A percentile compares a stretch with the other conserved stretches of the same genome.
phyloP scores from a whole-genome alignment of 352 stramenopile species.

The Phytophthora europaea region DNA sequence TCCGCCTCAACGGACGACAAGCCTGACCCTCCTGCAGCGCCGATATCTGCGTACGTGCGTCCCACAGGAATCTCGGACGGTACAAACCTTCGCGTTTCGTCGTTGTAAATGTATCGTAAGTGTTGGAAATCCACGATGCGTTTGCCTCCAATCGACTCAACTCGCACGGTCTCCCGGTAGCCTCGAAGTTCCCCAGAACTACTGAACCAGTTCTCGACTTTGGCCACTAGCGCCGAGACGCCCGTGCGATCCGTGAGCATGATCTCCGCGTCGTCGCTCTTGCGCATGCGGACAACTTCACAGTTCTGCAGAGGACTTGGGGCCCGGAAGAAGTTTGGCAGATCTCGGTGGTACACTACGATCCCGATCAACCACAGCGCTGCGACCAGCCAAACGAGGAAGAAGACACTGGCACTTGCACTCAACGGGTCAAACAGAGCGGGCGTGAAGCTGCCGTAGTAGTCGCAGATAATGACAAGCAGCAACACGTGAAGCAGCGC shows the following conservation, averaged over 20 bases:
- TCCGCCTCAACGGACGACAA: slow-evolving; percentile 23
- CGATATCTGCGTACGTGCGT: slow-evolving; percentile 35
- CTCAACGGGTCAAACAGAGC: slow-evolving; percentile 37
- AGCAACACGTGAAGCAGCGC: slow-evolving; percentile 36
- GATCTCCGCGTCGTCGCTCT: slow-evolving; percentile 42
- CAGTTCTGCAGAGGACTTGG: slow-evolving; percentile 34
- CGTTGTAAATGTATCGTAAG: slow-evolving; percentile 56
- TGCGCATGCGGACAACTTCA: slow-evolving; percentile 48
- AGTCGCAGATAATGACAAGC: slow-evolving; percentile 49
- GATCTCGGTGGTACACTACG: slow-evolving; percentile 28
- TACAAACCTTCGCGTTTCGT: slow-evolving; percentile 35
- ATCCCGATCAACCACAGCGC: slow-evolving; percentile 40
- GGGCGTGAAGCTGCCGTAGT: slow-evolving; percentile 43
- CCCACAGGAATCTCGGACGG: slow-evolving; percentile 38
- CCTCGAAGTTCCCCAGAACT: slow-evolving; percentile 22
- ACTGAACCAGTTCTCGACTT: slow-evolving; percentile 39
- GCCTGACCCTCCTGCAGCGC: slow-evolving; percentile 10
- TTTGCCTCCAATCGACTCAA: slow-evolving; percentile 22
- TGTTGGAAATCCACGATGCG: slow-evolving; percentile 54
- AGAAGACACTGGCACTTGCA: slow-evolving; percentile 41
- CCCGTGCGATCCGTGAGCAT: slow-evolving; percentile 40
- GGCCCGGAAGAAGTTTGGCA: slow-evolving; percentile 51
- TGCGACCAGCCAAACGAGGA: slow-evolving; percentile 45
- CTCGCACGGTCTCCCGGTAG: slow-evolving; percentile 45
- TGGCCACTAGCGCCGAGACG: slow-evolving; percentile 38